Conservation (phyloP, 768 basidiomycete genomes). For the Porpolomopsis calyptriformis region DNA sequence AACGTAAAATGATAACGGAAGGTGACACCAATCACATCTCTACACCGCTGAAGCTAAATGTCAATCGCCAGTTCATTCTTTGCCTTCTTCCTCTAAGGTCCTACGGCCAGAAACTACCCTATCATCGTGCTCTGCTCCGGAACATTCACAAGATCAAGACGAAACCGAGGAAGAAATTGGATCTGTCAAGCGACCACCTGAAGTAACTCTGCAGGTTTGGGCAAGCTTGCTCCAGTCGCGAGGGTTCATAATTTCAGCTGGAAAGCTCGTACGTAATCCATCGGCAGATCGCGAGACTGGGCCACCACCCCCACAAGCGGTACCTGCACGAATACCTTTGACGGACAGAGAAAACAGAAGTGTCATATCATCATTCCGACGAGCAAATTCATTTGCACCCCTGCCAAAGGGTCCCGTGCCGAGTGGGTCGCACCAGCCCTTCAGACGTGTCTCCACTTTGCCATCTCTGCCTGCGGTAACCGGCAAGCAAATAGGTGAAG, state of each 20-base stretch:
- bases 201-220: slow-evolving; percentile 61
- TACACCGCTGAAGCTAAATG: background rate
- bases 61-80: slow-evolving; percentile 14
- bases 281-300: slow-evolving; percentile 29
- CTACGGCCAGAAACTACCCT: slow-evolving; percentile 14
- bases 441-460: slow-evolving; percentile 32
- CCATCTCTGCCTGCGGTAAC: slow-evolving; percentile 9
- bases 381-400: slow-evolving; percentile 53
- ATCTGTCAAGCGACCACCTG: slow-evolving; percentile 46
- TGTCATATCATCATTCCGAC: slow-evolving; percentile 50
- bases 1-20: slow-evolving; percentile 28
- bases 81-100: slow-evolving; percentile 14
- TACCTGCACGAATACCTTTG: slow-evolving; percentile 11
- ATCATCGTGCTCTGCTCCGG: slow-evolving; percentile 16
- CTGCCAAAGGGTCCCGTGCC: slow-evolving; percentile 13
- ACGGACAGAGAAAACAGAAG: slow-evolving; percentile 17
- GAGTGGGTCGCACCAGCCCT: slow-evolving; percentile 29
- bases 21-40: background rate
- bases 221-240: slow-evolving; percentile 53
- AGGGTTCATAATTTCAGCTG: slow-evolving; percentile 52
- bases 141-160: slow-evolving; percentile 15
- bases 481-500: background rate
- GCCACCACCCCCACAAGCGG: slow-evolving; percentile 12
- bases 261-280: slow-evolving; percentile 53
- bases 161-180: slow-evolving; percentile 50